Percentiles rank a stretch among this genome's conserved stretches.
Conservation (phyloP, 225 moss, liverwort and hornwort species). For the Pleurozium schreberi region DNA sequence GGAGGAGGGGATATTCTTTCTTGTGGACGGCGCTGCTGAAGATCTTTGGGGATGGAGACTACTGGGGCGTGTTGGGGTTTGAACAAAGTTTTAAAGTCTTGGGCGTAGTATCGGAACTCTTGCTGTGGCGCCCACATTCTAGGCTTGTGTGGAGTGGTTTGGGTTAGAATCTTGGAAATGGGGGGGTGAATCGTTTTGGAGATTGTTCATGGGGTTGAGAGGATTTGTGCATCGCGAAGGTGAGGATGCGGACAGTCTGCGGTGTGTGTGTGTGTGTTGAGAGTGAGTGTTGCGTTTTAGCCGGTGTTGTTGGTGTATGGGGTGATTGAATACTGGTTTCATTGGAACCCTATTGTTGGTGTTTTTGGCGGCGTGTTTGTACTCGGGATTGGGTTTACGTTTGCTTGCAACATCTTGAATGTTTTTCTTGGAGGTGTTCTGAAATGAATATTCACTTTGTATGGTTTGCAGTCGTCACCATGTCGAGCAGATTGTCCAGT, state of each 20-base stretch:
- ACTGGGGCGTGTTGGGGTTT: not conserved
- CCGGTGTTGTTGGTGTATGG: not conserved
- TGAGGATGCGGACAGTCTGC: not conserved
- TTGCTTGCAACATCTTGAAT: not conserved
- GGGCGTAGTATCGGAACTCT: not conserved
- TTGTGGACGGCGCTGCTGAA: not conserved
- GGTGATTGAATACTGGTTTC: not conserved
- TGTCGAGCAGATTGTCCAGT: not conserved
- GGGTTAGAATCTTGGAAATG: not conserved
- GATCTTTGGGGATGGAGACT: not conserved
- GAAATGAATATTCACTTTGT: not conserved
- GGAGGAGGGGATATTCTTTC: not conserved
- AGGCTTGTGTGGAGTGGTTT: not conserved
- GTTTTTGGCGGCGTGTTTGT: not conserved
- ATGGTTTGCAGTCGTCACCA: not conserved
- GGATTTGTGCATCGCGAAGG: not conserved
- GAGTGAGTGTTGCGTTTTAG: not conserved
- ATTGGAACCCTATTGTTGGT: not conserved
- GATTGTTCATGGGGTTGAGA: not conserved
- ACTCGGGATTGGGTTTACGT: not conserved
- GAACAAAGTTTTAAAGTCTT: not conserved
- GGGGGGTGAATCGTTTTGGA: not conserved
- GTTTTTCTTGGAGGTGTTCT: not conserved
- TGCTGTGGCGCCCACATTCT: not conserved
- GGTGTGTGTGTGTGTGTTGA: too few species aligned